Evolutionary conservation across 371 early-diverging fungal species (phyloP).

Genomic region (Mucor irregularis): DNA sequence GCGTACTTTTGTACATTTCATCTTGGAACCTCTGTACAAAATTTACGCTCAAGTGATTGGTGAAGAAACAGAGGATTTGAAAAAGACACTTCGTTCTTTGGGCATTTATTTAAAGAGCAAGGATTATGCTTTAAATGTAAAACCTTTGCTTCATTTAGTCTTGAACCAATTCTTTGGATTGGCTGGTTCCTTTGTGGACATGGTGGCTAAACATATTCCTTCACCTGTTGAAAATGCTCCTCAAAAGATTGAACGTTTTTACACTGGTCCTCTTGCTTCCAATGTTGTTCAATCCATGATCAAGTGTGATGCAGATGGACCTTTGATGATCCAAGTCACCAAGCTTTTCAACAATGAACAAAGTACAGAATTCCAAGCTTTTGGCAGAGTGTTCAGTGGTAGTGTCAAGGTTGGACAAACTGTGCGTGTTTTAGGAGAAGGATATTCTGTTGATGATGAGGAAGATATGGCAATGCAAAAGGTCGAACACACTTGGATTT

Average conservation of each 20-base stretch:
- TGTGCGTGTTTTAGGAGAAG: constrained; percentile 91
- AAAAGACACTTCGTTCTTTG: constrained; percentile 69
- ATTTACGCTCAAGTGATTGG: constrained; percentile 82
- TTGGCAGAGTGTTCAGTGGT: constrained; percentile 93
- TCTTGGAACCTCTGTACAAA: constrained; percentile 96
- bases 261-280: constrained; percentile 76
- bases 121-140: constrained; percentile 79
- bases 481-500: constrained; percentile 76
- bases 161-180: constrained; percentile 91
- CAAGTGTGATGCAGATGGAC: constrained; percentile 87
- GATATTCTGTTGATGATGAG: constrained; percentile 89
- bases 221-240: constrained; percentile 81
- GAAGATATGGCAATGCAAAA: constrained; percentile 92
- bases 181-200: constrained; percentile 86
- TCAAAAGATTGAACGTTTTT: constrained; percentile 68
- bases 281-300: constrained; percentile 72
- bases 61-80: constrained; percentile 70
- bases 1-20: constrained; percentile 96
- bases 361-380: constrained; percentile 82
- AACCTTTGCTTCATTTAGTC: constrained; percentile 80
- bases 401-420: constrained; percentile 75
- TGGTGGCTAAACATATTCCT: constrained; percentile 79
- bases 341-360: constrained; percentile 89
- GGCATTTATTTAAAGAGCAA: constrained; percentile 83
- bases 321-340: constrained; percentile 88